A percentile compares a stretch with the other conserved stretches of the same genome.
Evolutionary conservation across 148 eudicot species (phyloP).

Genomic region (Arctostaphylos glauca): DNA sequence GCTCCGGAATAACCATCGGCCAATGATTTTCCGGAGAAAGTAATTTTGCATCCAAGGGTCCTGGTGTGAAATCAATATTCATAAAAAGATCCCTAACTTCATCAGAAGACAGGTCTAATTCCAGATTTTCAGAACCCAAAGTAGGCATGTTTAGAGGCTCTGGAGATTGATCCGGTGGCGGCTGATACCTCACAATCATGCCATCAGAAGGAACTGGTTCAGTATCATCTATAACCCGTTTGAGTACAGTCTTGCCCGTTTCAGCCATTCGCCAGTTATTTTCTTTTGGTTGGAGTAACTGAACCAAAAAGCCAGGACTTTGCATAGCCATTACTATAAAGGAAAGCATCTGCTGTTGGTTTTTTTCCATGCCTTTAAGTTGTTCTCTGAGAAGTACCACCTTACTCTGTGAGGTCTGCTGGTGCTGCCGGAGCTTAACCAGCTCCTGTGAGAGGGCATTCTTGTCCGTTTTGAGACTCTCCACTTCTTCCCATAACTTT

Average conservation of each 20-base stretch:
- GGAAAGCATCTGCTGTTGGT: conserved; percentile 81
- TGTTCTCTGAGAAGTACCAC: conserved; percentile 54
- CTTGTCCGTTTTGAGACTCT: conserved; percentile 64
- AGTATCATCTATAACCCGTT: conserved; percentile 38
- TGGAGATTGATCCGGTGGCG: conserved; percentile 29
- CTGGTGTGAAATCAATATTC: conserved; percentile 41
- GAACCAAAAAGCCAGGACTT: conserved; percentile 59
- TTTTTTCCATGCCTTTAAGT: conserved; percentile 74
- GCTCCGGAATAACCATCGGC: conserved; percentile 36
- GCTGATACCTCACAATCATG: conserved; percentile 60
- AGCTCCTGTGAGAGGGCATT: conserved; percentile 64
- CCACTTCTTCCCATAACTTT: conserved; percentile 64
- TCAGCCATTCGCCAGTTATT: conserved; percentile 54
- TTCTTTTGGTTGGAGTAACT: conserved; percentile 63
- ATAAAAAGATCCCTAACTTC: conserved; percentile 47
- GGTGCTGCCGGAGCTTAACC: conserved; percentile 52
- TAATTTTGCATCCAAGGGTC: conserved; percentile 41
- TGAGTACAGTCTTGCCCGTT: conserved; percentile 43
- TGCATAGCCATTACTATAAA: conserved; percentile 89
- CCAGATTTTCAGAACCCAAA: conserved; percentile 35
- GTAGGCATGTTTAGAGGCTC: conserved; percentile 23
- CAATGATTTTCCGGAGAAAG: conserved; percentile 31
- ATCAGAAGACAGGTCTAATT: conserved; percentile 42
- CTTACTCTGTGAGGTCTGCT: conserved; percentile 58
- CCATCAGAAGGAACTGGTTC: conserved; percentile 38